Percentiles rank a stretch among this genome's conserved stretches.
Conservation (phyloP, 2,329 filamentous ascomycete genomes). For the Fusarium phyllophilum region DNA sequence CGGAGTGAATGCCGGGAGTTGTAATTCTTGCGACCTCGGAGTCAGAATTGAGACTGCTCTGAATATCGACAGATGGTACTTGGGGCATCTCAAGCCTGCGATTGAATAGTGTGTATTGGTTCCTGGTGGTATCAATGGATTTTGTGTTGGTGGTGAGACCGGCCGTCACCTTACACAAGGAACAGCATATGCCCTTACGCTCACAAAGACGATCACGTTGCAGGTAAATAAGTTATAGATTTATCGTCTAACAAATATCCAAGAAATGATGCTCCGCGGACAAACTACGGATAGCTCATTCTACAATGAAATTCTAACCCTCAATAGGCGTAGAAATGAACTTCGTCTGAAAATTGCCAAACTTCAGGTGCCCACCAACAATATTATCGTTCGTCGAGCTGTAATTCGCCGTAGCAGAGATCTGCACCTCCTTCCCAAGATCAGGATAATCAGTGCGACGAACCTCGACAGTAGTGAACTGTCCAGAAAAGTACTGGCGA, state of each 20-base stretch:
- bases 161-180: not conserved
- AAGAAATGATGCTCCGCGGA: not conserved
- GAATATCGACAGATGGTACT: accelerated
- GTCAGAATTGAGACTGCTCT: accelerated
- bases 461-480: not conserved
- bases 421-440: not conserved
- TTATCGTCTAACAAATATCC: not conserved
- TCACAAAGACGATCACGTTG: not conserved
- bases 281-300: accelerated
- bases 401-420: not conserved
- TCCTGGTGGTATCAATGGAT: not conserved
- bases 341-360: not conserved
- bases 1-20: slow-evolving; percentile 15
- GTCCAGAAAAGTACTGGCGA: not conserved
- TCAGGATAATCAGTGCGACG: not conserved
- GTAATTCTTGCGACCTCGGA: not conserved
- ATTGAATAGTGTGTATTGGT: not conserved
- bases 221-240: not conserved
- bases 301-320: accelerated
- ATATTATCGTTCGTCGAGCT: not conserved
- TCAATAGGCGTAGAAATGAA: not conserved
- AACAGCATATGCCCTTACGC: not conserved
- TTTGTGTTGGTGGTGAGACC: not conserved
- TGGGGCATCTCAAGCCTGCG: not conserved
- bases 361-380: not conserved